phyloP scores from a whole-genome alignment of 352 stramenopile genomes.

The Elongisporangium anandrum region DNA sequence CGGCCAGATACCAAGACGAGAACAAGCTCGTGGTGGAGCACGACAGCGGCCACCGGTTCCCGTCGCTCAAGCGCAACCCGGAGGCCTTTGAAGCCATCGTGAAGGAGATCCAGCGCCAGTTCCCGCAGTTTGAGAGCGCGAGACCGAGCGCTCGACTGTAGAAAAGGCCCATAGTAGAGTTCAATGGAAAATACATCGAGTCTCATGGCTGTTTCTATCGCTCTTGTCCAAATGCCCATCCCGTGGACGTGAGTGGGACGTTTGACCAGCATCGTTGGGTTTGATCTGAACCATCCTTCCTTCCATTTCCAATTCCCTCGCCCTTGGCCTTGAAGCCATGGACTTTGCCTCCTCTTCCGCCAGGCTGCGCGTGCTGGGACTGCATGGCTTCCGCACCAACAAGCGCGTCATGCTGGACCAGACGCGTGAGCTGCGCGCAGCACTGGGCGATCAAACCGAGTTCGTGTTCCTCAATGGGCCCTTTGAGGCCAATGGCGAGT shows the following conservation, averaged over 20 bases:
- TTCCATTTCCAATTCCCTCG: no score
- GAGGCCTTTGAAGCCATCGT: slow-evolving; percentile 26
- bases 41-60: slow-evolving; percentile 36
- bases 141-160: slow-evolving; percentile 2
- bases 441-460: slow-evolving; percentile 33
- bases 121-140: background rate
- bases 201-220: slow-evolving; percentile 2
- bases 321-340: no score
- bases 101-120: slow-evolving; percentile 19
- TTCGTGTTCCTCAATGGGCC: slow-evolving; percentile 45
- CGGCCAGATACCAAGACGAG: slow-evolving; percentile 29
- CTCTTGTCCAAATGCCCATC: no score
- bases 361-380: slow-evolving; percentile 41
- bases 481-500: slow-evolving; percentile 19
- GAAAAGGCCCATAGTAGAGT: slow-evolving; percentile 1
- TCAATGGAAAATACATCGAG: slow-evolving; percentile 18
- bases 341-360: no score
- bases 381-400: slow-evolving; percentile 56
- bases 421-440: slow-evolving; percentile 25
- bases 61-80: slow-evolving; percentile 23
- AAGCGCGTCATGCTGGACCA: slow-evolving; percentile 47
- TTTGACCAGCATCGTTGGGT: no score
- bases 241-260: background rate
- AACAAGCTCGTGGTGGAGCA: slow-evolving; percentile 37
- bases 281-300: no score